Percentiles rank a stretch among this genome's conserved stretches.
These are phyloP conservation scores for Acacia crassicarpa DNA, from an alignment of 306 rosid genomes.

Conservation along the genomic window DNA sequence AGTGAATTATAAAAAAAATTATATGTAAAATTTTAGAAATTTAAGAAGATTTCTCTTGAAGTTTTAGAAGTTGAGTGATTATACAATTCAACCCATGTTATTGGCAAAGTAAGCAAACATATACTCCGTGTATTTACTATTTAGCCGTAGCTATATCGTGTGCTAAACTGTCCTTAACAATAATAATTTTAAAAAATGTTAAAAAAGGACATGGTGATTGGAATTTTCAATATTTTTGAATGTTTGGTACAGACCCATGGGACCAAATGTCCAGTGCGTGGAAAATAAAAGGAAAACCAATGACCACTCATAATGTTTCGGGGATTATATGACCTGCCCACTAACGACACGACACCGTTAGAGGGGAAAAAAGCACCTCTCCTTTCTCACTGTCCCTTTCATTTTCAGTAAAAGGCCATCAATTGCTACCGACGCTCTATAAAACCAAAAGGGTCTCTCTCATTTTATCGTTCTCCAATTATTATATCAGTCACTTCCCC, in stretches of 20 bases:
- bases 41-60: neutral
- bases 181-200: no score
- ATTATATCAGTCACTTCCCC: no score
- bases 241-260: neutral
- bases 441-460: neutral
- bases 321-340: neutral
- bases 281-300: neutral
- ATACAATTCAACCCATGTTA: no score
- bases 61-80: neutral
- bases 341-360: neutral
- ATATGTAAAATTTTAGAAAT: no score
- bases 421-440: neutral
- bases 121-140: neutral
- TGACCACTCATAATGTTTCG: neutral
- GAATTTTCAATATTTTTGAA: neutral
- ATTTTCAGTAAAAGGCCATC: neutral
- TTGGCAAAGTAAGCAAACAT: neutral
- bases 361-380: neutral
- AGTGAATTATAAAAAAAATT: no score
- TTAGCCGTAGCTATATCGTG: no score
- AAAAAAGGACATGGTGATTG: neutral
- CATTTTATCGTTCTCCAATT: neutral
- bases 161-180: no score
- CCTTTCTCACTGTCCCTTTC: neutral
- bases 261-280: neutral